Base-by-base conservation (phyloP, 495 filamentous ascomycete species). In the Barbatosphaeria neglecta region DNA sequence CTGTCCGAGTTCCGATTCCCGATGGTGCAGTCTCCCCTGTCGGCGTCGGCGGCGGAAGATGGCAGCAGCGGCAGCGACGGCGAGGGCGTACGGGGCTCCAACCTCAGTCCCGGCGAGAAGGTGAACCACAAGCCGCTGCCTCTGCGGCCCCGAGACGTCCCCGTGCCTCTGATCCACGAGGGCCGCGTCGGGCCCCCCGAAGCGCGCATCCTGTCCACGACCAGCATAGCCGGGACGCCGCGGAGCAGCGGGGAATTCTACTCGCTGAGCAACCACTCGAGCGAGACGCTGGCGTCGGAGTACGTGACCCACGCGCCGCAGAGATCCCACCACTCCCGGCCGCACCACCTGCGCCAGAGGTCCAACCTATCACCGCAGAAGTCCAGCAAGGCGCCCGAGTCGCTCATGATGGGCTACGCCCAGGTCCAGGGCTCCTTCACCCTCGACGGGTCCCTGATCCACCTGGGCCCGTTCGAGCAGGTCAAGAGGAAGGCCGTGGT, bases 381-480 rank as follows among this genome's bases (percentile, higher is more conserved):
- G 18, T 57, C 67, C 25, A n/a, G n/a, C n/a, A 73, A 65, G 50
- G 50, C 50, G 50, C 81, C 68, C 11, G 88, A 97, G 65, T 78
- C 83, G 15, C 64, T 98, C 44, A 90, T 98, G 80, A 97, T 98
- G 92, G 92, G 90, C 9, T 98, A 94, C 66, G 93, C 84, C 5
- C 90, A 98, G 59, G 77, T 96, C n/a, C 82, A 83, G 55, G 92
- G 93, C 16, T 84, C 86, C 0, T 98, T 97, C 51, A 87, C 82
- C 0, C 65, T 97, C 6, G 92, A 98, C 60, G 88, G 89, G 0
- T 94, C 93, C 6, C 68, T 98, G 27, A 77, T 97, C 45, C 88
- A 95, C 51, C 81, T 92, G 31, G 82, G 79, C 2, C 86, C 81
- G 3, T 98, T 98, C 53, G 93, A 98, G 58, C 87, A 93, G 46